phyloP scores from a whole-genome alignment of 495 filamentous ascomycete genomes.

The Penicillium flavigenum region DNA sequence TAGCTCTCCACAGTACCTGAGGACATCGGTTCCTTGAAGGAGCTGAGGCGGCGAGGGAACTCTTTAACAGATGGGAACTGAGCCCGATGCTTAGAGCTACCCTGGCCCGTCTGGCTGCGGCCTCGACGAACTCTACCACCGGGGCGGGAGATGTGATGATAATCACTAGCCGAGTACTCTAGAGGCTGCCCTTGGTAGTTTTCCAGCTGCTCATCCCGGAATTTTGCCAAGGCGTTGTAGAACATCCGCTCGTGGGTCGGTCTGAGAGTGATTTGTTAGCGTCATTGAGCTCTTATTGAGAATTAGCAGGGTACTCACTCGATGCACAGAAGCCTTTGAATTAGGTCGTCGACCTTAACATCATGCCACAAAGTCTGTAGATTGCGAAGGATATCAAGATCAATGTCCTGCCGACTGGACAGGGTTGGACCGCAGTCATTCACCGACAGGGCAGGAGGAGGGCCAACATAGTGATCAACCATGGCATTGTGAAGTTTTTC shows the following conservation, averaged over 20 bases:
- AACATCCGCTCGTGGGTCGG: slow-evolving; percentile 87
- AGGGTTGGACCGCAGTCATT: slow-evolving; percentile 56
- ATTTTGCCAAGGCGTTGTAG: slow-evolving; percentile 77
- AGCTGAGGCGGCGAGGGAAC: slow-evolving; percentile 42
- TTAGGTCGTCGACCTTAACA: slow-evolving; percentile 67
- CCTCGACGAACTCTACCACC: slow-evolving; percentile 20
- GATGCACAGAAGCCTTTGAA: slow-evolving; percentile 60
- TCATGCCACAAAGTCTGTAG: slow-evolving; percentile 86
- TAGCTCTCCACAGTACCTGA: slow-evolving; percentile 61
- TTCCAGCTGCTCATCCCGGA: slow-evolving; percentile 78
- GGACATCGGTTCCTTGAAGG: slow-evolving; percentile 47
- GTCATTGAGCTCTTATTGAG: neutral
- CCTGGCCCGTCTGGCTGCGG: slow-evolving; percentile 21
- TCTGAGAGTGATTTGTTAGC: slow-evolving; percentile 39
- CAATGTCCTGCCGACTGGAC: slow-evolving; percentile 58
- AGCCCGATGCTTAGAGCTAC: slow-evolving; percentile 57
- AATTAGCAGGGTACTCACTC: slow-evolving; percentile 55
- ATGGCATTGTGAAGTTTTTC: slow-evolving; percentile 58
- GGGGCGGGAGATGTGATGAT: slow-evolving; percentile 68
- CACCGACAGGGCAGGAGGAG: slow-evolving; percentile 49
- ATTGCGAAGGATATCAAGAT: slow-evolving; percentile 76
- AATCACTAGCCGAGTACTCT: slow-evolving; percentile 79
- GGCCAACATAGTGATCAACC: slow-evolving; percentile 52
- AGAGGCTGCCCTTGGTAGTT: slow-evolving; percentile 73
- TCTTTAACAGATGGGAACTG: slow-evolving; percentile 72